These are phyloP conservation scores for Diaporthe sp. DNA, from an alignment of 2,329 filamentous ascomycete genomes.

Conservation along the genomic window DNA sequence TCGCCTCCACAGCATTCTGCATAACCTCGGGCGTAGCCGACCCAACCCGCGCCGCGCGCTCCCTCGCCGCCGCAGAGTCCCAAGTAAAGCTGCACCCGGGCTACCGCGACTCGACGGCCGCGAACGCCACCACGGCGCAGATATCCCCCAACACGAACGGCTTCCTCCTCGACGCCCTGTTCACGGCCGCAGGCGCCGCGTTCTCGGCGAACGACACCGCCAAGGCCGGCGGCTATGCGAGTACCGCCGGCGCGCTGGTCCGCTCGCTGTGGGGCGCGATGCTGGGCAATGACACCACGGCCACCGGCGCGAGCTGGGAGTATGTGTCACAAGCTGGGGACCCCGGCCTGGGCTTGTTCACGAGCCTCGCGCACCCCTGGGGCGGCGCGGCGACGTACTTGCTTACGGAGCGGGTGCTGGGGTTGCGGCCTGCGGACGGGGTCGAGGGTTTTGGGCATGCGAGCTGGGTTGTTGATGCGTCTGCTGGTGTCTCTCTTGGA, in stretches of 20 bases:
- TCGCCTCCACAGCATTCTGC: slow-evolving; percentile 43
- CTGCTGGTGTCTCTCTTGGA: background rate
- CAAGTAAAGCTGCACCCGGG: slow-evolving; percentile 41
- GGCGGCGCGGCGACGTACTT: slow-evolving; percentile 61
- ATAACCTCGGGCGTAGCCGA: slow-evolving; percentile 44
- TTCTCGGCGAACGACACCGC: slow-evolving; percentile 43
- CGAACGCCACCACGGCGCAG: slow-evolving; percentile 41
- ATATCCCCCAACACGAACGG: slow-evolving; percentile 63
- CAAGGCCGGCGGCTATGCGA: slow-evolving; percentile 44
- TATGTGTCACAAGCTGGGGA: slow-evolving; percentile 55
- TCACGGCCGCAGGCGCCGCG: slow-evolving; percentile 51
- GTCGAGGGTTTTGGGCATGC: background rate
- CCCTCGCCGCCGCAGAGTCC: slow-evolving; percentile 37
- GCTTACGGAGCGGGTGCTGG: slow-evolving; percentile 52
- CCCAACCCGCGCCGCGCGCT: slow-evolving; percentile 19
- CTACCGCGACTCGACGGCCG: slow-evolving; percentile 43
- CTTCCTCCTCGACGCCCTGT: slow-evolving; percentile 53
- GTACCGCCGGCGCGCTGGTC: slow-evolving; percentile 40
- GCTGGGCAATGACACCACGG: slow-evolving; percentile 53
- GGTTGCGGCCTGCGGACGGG: background rate
- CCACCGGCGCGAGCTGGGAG: slow-evolving; percentile 60
- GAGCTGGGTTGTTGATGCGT: background rate
- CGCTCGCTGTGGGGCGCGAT: slow-evolving; percentile 57
- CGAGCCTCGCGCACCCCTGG: slow-evolving; percentile 60
- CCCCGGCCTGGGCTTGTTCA: slow-evolving; percentile 58